Evolutionary conservation across 2,329 filamentous ascomycete species (phyloP).

Genomic region (Hypoxylon sp.): DNA sequence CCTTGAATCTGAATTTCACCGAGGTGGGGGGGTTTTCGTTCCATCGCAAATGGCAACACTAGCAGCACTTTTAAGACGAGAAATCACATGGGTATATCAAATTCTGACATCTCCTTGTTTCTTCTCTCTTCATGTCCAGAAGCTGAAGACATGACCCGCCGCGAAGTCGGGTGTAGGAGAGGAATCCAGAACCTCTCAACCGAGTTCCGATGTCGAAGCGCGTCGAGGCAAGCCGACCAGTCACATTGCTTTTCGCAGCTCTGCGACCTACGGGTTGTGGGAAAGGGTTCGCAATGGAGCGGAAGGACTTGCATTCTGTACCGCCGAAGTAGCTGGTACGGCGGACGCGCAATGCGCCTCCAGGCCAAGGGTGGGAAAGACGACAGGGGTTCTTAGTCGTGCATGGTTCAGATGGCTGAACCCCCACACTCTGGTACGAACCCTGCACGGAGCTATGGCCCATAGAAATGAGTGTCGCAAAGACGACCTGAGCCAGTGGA

Average conservation of each 20-base stretch:
- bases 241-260: constrained; percentile 12
- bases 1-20: constrained; percentile 31
- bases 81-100: constrained; percentile 25
- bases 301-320: constrained; percentile 14
- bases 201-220: constrained; percentile 35
- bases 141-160: too few relatives aligned
- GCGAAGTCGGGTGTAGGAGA: constrained; percentile 17
- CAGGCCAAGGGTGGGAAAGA: constrained; percentile 24
- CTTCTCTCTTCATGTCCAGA: too few relatives aligned
- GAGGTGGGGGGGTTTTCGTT: constrained; percentile 26
- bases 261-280: constrained; percentile 24
- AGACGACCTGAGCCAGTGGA: background rate
- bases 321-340: constrained; percentile 33
- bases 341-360: constrained; percentile 31
- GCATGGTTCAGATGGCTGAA: constrained; percentile 32
- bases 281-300: constrained; percentile 35
- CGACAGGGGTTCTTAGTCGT: constrained; percentile 22
- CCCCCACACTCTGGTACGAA: constrained; percentile 37
- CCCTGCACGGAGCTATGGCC: constrained; percentile 20
- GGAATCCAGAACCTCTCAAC: constrained; percentile 26
- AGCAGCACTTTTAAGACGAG: constrained; percentile 8
- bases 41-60: too few relatives aligned
- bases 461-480: constrained; percentile 30
- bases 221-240: constrained; percentile 8
- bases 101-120: background rate